Evolutionary conservation across 192 early-diverging fungal genomes (phyloP), one percentile per base, ranked within the genome.

Genomic region (Mortierella hygrophila): DNA sequence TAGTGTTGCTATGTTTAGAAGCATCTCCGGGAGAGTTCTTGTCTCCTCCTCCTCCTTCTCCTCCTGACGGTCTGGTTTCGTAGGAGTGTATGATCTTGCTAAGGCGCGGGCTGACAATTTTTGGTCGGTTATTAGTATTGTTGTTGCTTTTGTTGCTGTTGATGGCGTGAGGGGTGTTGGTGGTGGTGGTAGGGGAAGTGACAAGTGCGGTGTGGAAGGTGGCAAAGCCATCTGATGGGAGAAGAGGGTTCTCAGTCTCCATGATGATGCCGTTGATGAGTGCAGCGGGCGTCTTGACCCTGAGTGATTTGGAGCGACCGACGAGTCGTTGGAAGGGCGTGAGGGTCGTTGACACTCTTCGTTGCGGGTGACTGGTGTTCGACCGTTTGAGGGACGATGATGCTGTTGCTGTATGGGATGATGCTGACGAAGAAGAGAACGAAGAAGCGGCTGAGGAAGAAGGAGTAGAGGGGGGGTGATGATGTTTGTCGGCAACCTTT

Each of bases 291-390:
- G 74, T 78, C 32, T 86, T 86, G 32, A 80, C 73, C 38, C 69
- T 85, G 74, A 85, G 73, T 9, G 84, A 86, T 72, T 86, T 86
- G 42, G 84, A 86, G 10, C 84, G 78, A 46, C 72, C 79, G 10
- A 86, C 79, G 13, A 86, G 76, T 65, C 78, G 84, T 63, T 68
- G 69, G 46, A 86, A 81, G n/a, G 83, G 83, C 7, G 78, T 54
- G 23, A 83, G 73, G 6, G 73, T 75, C 23, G 60, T 65, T 13
- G 60, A 65, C 21, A 40, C 74, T 11, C 41, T 73, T 7, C 78
- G 54, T n/a, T 80, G 70, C 6, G 63, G 68, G n/a, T 75, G 79
- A 68, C 73, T 47, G 63, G 84, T 86, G 32, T 78, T 79, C 29
- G 84, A 55, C 54, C 84, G 70, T 23, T 72, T 77, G 26, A 86